phyloP scores from a whole-genome alignment of 2,329 filamentous ascomycete species.

The Paramyrothecium roridum region DNA sequence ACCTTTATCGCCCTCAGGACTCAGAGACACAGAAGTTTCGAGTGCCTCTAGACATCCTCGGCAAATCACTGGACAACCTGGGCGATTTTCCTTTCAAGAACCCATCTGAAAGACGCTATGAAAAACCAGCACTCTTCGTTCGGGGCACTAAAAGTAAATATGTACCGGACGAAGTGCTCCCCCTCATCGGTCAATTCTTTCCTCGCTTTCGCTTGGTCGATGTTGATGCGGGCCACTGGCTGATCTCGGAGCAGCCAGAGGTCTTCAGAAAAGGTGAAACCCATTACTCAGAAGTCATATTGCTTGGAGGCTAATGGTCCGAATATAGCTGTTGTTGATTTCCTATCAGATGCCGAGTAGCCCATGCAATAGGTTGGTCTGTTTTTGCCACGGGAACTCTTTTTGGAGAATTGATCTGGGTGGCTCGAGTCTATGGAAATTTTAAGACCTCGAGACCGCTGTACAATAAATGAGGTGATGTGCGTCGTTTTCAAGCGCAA shows the following conservation, averaged over 20 bases:
- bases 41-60: slow-evolving; percentile 72
- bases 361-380: neutral
- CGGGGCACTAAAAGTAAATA: slow-evolving; percentile 75
- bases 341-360: slow-evolving; percentile 50
- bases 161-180: slow-evolving; percentile 75
- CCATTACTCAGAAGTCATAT: neutral
- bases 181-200: slow-evolving; percentile 79
- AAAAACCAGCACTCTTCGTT: slow-evolving; percentile 78
- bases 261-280: slow-evolving; percentile 68
- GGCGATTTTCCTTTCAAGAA: slow-evolving; percentile 86
- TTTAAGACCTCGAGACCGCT: no score
- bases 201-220: slow-evolving; percentile 71
- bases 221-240: slow-evolving; percentile 80
- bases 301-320: slow-evolving; percentile 3
- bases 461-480: no score
- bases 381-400: no score
- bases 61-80: slow-evolving; percentile 66
- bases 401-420: no score
- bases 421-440: no score
- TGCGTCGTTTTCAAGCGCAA: no score
- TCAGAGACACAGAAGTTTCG: slow-evolving; percentile 66
- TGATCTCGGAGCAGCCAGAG: slow-evolving; percentile 84
- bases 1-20: slow-evolving; percentile 59
- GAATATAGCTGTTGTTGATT: slow-evolving; percentile 58
- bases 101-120: slow-evolving; percentile 64